Evolutionary conservation across 2,329 filamentous ascomycete genomes (phyloP).

Genomic region (Fusarium humuli): DNA sequence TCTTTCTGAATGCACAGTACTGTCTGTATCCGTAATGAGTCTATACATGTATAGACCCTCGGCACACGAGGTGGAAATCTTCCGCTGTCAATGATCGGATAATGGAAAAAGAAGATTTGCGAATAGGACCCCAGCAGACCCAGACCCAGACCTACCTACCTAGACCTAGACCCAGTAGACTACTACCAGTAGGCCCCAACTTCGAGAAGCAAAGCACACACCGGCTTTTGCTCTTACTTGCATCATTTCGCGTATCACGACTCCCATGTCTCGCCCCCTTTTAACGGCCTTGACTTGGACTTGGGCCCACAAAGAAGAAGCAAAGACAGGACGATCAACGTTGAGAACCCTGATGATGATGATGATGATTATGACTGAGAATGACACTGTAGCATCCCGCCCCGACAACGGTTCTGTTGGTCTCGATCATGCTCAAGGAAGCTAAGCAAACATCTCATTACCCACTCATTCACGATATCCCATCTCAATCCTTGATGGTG

Average conservation of each 20-base stretch:
- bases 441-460: conserved; percentile 16
- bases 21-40: neutral
- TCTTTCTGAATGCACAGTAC: neutral
- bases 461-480: conserved; percentile 9
- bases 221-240: conserved; percentile 24
- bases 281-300: conserved; percentile 10
- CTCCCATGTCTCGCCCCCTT: conserved; percentile 26
- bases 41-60: neutral
- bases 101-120: conserved; percentile 10
- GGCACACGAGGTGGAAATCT: neutral
- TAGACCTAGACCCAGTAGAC: neutral
- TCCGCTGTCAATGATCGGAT: conserved; percentile 16
- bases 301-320: neutral
- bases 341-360: conserved; percentile 26
- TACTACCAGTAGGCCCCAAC: neutral
- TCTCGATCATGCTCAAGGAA: neutral
- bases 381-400: conserved; percentile 34
- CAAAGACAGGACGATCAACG: conserved; percentile 7
- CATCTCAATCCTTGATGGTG: conserved; percentile 4
- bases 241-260: conserved; percentile 40
- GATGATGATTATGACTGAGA: conserved; percentile 1
- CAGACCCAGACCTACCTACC: neutral
- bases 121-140: neutral
- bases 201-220: conserved; percentile 26
- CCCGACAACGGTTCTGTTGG: conserved; percentile 7